Conservation (phyloP, 2,329 filamentous ascomycete genomes). For the Fusarium bulbicola region DNA sequence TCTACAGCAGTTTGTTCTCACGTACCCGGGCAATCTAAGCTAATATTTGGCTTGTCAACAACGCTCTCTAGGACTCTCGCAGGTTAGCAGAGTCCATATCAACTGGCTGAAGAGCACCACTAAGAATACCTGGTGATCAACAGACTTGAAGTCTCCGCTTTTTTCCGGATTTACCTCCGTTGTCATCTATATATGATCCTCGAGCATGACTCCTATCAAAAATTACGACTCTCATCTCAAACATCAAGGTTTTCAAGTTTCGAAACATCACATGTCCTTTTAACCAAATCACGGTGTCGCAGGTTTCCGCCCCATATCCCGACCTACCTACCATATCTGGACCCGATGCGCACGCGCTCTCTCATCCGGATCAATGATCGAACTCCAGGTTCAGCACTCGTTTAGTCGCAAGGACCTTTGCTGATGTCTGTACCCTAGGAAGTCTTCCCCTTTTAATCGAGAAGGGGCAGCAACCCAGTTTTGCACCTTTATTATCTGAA, state of each 20-base stretch:
- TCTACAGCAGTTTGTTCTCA: slow-evolving; percentile 97
- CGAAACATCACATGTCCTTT: slow-evolving; percentile 32
- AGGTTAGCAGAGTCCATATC: slow-evolving; percentile 48
- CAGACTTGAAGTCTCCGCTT: slow-evolving; percentile 42
- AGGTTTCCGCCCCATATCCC: slow-evolving; percentile 33
- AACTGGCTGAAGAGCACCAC: slow-evolving; percentile 40
- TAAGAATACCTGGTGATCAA: slow-evolving; percentile 42
- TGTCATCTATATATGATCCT: slow-evolving; percentile 4
- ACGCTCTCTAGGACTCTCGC: slow-evolving; percentile 59
- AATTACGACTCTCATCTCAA: slow-evolving; percentile 27
- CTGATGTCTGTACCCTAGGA: slow-evolving; percentile 46
- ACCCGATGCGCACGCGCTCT: slow-evolving; percentile 14
- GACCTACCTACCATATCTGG: slow-evolving; percentile 26
- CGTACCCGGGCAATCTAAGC: slow-evolving; percentile 82
- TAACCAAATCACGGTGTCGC: slow-evolving; percentile 42
- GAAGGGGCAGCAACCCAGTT: slow-evolving; percentile 34
- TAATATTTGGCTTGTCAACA: slow-evolving; percentile 60
- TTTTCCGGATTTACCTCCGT: slow-evolving; percentile 16
- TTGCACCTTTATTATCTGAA: slow-evolving; percentile 27
- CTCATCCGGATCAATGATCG: slow-evolving; percentile 23
- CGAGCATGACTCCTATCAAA: slow-evolving; percentile 17
- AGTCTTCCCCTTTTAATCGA: slow-evolving; percentile 30
- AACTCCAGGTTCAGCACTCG: slow-evolving; percentile 43
- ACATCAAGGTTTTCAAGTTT: slow-evolving; percentile 33
- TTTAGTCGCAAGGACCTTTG: slow-evolving; percentile 39